Base-by-base conservation (phyloP, 306 rosid species). In the Parietaria judaica region DNA sequence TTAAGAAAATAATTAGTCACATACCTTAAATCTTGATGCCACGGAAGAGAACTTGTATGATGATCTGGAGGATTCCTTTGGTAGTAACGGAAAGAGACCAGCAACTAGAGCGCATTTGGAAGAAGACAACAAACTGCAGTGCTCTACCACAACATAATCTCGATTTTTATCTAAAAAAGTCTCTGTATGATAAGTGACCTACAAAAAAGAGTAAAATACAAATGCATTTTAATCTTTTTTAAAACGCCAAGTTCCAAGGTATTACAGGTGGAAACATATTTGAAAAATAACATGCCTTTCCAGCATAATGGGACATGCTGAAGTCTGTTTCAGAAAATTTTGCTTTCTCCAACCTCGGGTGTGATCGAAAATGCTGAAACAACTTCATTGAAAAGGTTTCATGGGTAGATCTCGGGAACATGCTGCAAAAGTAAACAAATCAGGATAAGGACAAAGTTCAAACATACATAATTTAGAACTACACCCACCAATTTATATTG, bases 21-120 rank as follows among this genome's bases (percentile, higher is more conserved):
- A 53, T 74, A 92, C 99, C 99, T 88, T 92, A 81, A 92, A 92
- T 84, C 99, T 82, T 62, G 90, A 66, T 68, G 90, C 90, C 53
- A 92, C 99, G 2, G 99, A 92, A 81, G 99, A 92, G 74, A 92
- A 92, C 58, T 84, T 92, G 82, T 86, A 92, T 0, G 96, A 88
- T 46, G 99, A 92, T 70, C 99, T 92, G 54, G 84, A 82, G 66
- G 99, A 84, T 72, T 92, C 99, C 70, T 86, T 95, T 4, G 79
- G 84, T 36, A 67, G 75, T 58, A 79, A 74, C 69, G 80, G 79
- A 65, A 88, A 84, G 73, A 88, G 94, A 55, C 84, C 84, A 71
- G 94, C 86, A 51, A 92, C 79, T 46, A 88, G 81, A 60, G 80
- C 78, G 79, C 94, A 80, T 74, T 80, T 82, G 61, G 99, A 92